Percentiles rank a stretch among this genome's conserved stretches.
These are phyloP conservation scores for Cordyceps farinosa DNA, from an alignment of 2,329 filamentous ascomycete species.

Conservation along the genomic window DNA sequence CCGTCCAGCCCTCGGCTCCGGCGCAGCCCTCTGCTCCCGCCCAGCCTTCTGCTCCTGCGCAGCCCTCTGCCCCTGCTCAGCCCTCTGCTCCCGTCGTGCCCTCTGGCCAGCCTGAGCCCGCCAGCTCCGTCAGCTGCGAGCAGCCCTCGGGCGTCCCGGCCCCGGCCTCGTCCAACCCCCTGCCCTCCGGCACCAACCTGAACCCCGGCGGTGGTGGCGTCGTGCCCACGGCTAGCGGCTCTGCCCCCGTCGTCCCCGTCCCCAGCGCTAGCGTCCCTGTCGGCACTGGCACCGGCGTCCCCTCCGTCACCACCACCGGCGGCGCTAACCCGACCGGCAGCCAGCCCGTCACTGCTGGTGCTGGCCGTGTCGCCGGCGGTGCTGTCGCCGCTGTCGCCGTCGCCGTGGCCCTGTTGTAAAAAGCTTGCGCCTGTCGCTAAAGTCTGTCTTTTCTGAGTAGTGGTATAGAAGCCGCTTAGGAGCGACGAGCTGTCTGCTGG, in stretches of 20 bases:
- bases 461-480: neutral
- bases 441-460: conserved; percentile 1
- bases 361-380: neutral
- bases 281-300: neutral
- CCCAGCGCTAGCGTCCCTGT: neutral
- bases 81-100: neutral
- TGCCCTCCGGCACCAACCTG: neutral
- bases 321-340: neutral
- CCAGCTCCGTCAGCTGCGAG: neutral
- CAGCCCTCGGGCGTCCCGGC: neutral
- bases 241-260: neutral
- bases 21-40: neutral
- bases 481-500: neutral
- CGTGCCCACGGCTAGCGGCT: neutral
- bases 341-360: conserved; percentile 5
- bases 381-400: neutral
- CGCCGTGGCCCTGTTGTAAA: conserved; percentile 2
- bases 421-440: neutral
- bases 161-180: neutral
- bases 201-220: neutral
- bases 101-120: neutral
- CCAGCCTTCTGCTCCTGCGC: neutral
- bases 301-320: neutral
- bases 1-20: neutral
- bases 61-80: neutral